A percentile compares a stretch with the other conserved stretches of the same genome.
Conservation (phyloP, 352 stramenopile genomes). For the Phytophthora sp. region DNA sequence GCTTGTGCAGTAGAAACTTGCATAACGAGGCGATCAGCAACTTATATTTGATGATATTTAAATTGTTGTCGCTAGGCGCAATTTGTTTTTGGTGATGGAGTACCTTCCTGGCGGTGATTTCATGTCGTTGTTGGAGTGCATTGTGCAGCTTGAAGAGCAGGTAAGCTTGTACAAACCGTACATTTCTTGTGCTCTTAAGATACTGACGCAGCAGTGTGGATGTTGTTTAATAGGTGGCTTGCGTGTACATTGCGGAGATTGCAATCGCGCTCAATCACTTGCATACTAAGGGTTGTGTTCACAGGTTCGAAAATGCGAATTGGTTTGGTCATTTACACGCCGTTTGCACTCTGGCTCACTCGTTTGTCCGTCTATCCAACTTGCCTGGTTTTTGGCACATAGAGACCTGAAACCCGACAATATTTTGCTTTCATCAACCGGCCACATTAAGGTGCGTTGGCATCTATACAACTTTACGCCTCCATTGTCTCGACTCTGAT, state of each 20-base stretch:
- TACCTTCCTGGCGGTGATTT: constrained; percentile 91
- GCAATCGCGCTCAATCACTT: constrained; percentile 87
- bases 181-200: background rate
- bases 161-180: constrained; percentile 28
- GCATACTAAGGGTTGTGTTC: constrained; percentile 84
- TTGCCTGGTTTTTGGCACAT: constrained; percentile 21
- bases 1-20: background rate
- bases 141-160: constrained; percentile 89
- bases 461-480: background rate
- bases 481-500: background rate
- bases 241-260: constrained; percentile 89
- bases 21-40: background rate
- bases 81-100: constrained; percentile 92
- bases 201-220: constrained; percentile 2
- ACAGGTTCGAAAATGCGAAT: constrained; percentile 53
- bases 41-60: constrained; percentile 25
- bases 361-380: constrained; percentile 9
- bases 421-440: constrained; percentile 87
- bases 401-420: constrained; percentile 93
- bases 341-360: background rate
- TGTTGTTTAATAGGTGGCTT: constrained; percentile 60
- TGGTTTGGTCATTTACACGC: too few relatives aligned
- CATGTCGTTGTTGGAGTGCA: constrained; percentile 89
- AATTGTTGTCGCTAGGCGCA: constrained; percentile 44
- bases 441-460: constrained; percentile 81